Evolutionary conservation across 2,329 filamentous ascomycete genomes (phyloP).

Genomic region (Pseudonectria buxi): DNA sequence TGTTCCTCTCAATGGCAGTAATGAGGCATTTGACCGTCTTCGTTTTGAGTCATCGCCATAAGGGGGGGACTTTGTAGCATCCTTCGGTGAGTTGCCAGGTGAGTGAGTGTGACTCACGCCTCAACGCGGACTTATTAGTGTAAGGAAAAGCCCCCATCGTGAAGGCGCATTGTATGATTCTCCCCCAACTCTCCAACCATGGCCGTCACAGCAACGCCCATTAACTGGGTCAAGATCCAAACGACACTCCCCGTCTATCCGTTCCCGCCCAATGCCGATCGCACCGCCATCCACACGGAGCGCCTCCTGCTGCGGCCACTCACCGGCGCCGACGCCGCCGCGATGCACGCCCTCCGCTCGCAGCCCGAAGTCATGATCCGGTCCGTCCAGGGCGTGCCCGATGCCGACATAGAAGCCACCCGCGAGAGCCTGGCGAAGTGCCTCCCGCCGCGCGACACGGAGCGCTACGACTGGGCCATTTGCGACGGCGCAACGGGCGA

Average conservation of each 20-base stretch:
- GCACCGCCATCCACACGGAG: slow-evolving; percentile 39
- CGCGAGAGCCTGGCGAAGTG: slow-evolving; percentile 31
- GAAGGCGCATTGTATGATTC: slow-evolving; percentile 1
- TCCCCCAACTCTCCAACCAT: slow-evolving; percentile 7
- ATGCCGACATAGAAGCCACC: slow-evolving; percentile 40
- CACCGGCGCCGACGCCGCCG: slow-evolving; percentile 39
- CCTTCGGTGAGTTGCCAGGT: too few species aligned
- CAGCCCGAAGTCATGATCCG: slow-evolving; percentile 58
- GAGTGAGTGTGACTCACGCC: too few species aligned
- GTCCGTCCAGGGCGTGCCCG: slow-evolving; percentile 37
- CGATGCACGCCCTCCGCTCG: slow-evolving; percentile 45
- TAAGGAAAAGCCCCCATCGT: too few species aligned
- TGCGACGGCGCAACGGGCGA: slow-evolving; percentile 39
- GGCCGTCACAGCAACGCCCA: slow-evolving; percentile 10
- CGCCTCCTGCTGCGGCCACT: slow-evolving; percentile 50
- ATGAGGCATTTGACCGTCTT: too few species aligned
- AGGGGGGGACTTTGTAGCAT: too few species aligned
- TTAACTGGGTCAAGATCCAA: slow-evolving; percentile 36
- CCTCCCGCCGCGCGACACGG: slow-evolving; percentile 42
- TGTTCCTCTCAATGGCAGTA: too few species aligned
- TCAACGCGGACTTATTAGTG: too few species aligned
- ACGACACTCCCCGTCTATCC: slow-evolving; percentile 40
- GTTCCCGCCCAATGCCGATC: slow-evolving; percentile 32
- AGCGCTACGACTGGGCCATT: slow-evolving; percentile 52
- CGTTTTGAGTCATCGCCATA: too few species aligned